Evolutionary conservation across 208 protist genomes (phyloP).

Genomic region (Leishmania gerbilli): DNA sequence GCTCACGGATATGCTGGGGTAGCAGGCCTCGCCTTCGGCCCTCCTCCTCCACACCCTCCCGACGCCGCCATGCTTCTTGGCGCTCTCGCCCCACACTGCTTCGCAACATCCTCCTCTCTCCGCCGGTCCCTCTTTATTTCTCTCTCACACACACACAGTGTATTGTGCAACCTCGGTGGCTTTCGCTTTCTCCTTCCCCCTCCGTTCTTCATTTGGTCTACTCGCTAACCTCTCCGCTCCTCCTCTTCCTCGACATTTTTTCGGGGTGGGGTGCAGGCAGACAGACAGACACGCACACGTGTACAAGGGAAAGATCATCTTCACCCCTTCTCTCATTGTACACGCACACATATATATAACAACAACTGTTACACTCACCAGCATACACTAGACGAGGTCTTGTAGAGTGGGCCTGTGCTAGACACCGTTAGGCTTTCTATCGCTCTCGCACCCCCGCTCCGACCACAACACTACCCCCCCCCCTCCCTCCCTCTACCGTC

Average conservation of each 20-base stretch:
- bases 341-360: too few relatives aligned
- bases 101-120: neutral
- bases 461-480: neutral
- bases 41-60: neutral
- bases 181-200: neutral
- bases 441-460: neutral
- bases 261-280: too few relatives aligned
- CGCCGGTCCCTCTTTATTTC: too few relatives aligned
- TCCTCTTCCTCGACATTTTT: too few relatives aligned
- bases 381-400: neutral
- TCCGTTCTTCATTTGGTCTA: too few relatives aligned
- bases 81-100: neutral
- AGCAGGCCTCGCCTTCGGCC: neutral
- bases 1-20: neutral
- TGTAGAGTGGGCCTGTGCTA: neutral
- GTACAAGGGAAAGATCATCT: neutral
- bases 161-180: too few relatives aligned
- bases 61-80: neutral
- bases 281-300: neutral
- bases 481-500: neutral
- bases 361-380: neutral
- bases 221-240: neutral
- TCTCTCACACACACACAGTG: neutral
- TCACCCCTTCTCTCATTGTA: neutral
- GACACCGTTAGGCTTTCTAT: neutral